These are phyloP conservation scores for Sporopachydermia lactativora DNA, from an alignment of 805 yeast species.

Conservation along the genomic window DNA sequence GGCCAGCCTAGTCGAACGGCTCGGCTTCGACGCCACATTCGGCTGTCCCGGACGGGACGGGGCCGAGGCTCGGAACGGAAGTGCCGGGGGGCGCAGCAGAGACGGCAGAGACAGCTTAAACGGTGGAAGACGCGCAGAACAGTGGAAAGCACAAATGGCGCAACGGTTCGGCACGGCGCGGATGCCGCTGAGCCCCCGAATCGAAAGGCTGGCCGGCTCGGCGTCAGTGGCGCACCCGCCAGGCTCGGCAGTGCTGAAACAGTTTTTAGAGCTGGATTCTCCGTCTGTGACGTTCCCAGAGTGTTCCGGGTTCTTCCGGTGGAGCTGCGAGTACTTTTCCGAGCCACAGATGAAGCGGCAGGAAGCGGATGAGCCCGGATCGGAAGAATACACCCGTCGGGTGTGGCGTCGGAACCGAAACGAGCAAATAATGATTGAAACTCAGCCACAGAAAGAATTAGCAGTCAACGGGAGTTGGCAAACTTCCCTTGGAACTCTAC, in stretches of 20 bases:
- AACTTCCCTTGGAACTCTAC: constrained; percentile 38
- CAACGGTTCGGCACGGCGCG: constrained; percentile 15
- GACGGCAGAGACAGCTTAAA: constrained; percentile 35
- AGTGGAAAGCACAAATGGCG: not conserved
- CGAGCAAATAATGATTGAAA: constrained; percentile 71
- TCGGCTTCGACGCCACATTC: constrained; percentile 4
- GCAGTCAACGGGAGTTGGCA: constrained; percentile 84
- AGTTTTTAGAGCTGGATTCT: constrained; percentile 8
- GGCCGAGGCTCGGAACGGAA: constrained; percentile 9
- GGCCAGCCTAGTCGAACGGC: not conserved
- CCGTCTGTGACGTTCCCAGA: constrained; percentile 17
- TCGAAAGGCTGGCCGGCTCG: not conserved
- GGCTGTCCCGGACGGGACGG: constrained; percentile 9
- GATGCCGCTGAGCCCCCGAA: constrained; percentile 17
- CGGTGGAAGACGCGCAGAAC: too few species aligned
- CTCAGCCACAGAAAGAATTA: constrained; percentile 79
- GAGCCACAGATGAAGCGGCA: constrained; percentile 86
- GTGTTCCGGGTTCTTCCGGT: constrained; percentile 22
- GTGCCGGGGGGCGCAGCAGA: constrained; percentile 38
- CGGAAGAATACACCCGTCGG: constrained; percentile 66
- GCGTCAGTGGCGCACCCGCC: not conserved
- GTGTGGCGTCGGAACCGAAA: constrained; percentile 86
- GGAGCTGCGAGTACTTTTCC: constrained; percentile 75
- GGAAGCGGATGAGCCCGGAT: constrained; percentile 86
- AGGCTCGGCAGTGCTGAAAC: not conserved